Evolutionary conservation across 495 filamentous ascomycete genomes (phyloP), one percentile per base, ranked within the genome.

Genomic region (Oleoguttula mirabilis): DNA sequence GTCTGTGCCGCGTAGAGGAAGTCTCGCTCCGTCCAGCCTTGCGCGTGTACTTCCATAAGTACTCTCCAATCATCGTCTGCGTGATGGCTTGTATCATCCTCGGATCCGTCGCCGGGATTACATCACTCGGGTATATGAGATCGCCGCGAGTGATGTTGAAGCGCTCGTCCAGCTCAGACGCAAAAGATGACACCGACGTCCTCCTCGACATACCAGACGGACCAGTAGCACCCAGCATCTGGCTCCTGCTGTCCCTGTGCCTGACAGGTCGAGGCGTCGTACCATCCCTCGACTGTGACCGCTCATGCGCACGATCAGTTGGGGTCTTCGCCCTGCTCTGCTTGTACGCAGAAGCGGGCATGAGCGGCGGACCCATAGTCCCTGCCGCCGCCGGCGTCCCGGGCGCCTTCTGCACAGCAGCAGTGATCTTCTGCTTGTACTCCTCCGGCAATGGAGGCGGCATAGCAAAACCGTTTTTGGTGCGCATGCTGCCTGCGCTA

Each of bases 1-100:
- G 79, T 24, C 84, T 76, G 58, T 98, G 90, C 32, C 90, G 70
- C 25, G 85, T 93, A 43, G 74, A 76, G 3, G 88, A 95, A 64
- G 93, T 77, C 35, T 85, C 79, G 41, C 75, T 79, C 3, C 88
- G 79, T 14, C 87, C 88, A 44, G 87, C 70, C 62, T 84, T 92
- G 47, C 92, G 80, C 1, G 88, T 96, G 61, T 98, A 98, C 57
- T 98, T 98, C 90, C 90, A 98, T 12, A 96, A 72, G 60, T 87
- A 95, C 56, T 98, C 90, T 39, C 90, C 90, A 56, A 96, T 96
- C 90, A 98, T 98, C 10, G 90, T 98, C 62, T 98, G 90, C 4
- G 92, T 96, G 48, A 98, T 95, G 32, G 90, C 90, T 67, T 96
- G 88, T 44, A 98, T 96, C 86, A 98, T 96, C 47, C 90, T 79